Evolutionary conservation across 169 alveolate genomes (phyloP).

Genomic region (Cryptosporidium meleagridis): DNA sequence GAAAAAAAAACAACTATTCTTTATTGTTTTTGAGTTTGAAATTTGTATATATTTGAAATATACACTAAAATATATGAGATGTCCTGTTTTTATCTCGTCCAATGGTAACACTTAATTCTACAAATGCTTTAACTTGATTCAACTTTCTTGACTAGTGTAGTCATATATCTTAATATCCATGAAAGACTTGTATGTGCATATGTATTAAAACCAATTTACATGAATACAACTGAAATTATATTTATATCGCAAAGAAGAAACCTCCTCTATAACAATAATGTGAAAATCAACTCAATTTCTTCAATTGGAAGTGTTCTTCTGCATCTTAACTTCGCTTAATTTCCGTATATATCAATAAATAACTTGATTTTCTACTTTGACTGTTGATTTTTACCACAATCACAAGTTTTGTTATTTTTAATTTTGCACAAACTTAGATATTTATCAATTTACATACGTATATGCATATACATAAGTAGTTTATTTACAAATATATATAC

Average conservation of each 20-base stretch:
- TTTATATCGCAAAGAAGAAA: background rate
- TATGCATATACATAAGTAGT: background rate
- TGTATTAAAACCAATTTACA: background rate
- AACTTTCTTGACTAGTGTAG: background rate
- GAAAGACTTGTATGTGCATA: background rate
- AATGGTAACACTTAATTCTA: background rate
- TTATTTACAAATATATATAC: background rate
- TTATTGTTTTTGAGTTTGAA: background rate
- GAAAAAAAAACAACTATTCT: background rate
- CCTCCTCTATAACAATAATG: background rate
- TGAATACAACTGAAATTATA: background rate
- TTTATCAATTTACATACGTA: background rate
- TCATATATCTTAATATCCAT: background rate
- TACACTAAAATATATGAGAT: background rate
- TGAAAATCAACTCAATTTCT: background rate
- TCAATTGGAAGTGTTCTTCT: slow-evolving; percentile 17
- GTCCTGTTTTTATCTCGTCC: background rate
- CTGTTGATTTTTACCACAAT: background rate
- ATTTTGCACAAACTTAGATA: background rate
- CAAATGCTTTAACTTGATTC: background rate
- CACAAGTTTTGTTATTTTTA: background rate
- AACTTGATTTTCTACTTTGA: background rate
- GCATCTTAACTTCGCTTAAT: slow-evolving; percentile 22
- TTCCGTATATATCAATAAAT: background rate
- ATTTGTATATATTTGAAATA: too few species aligned